Percentiles rank a stretch among this genome's conserved stretches.
Conservation (phyloP, 2,329 filamentous ascomycete species). For the Dothideomycetes sp. region DNA sequence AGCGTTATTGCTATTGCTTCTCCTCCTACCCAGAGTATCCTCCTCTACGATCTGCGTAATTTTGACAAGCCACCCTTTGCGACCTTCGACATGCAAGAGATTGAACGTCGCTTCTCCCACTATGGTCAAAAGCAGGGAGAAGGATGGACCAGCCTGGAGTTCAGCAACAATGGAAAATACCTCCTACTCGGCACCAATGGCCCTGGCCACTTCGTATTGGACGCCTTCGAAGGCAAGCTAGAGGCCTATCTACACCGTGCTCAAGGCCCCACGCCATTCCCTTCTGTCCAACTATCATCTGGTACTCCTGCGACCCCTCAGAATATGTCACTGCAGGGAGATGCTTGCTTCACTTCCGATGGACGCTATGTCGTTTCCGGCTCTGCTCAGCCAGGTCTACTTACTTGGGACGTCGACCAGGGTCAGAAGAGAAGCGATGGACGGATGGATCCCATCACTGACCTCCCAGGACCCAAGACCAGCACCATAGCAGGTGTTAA, state of each 20-base stretch:
- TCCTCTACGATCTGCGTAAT: slow-evolving; percentile 88
- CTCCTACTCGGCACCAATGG: slow-evolving; percentile 77
- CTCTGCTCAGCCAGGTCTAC: slow-evolving; percentile 55
- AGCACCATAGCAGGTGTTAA: slow-evolving; percentile 76
- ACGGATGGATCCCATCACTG: slow-evolving; percentile 51
- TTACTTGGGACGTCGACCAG: slow-evolving; percentile 74
- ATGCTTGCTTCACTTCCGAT: slow-evolving; percentile 82
- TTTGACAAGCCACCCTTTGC: slow-evolving; percentile 87
- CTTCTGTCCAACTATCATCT: slow-evolving; percentile 8
- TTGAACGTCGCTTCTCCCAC: slow-evolving; percentile 43
- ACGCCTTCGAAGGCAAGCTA: slow-evolving; percentile 76
- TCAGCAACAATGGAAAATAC: slow-evolving; percentile 89
- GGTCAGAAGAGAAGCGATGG: slow-evolving; percentile 44
- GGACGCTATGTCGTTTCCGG: slow-evolving; percentile 81
- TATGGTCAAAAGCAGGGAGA: slow-evolving; percentile 33
- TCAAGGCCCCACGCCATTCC: slow-evolving; percentile 10
- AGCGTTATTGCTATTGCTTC: slow-evolving; percentile 85
- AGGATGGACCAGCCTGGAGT: slow-evolving; percentile 86
- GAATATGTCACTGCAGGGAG: slow-evolving; percentile 41
- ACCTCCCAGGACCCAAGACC: slow-evolving; percentile 52
- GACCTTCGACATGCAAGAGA: slow-evolving; percentile 67
- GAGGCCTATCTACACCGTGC: slow-evolving; percentile 22
- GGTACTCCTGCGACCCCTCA: slow-evolving; percentile 9
- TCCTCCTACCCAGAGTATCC: slow-evolving; percentile 63
- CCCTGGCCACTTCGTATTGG: slow-evolving; percentile 79